These are phyloP conservation scores for Ophiostoma tasmaniense DNA, from an alignment of 2,329 filamentous ascomycete genomes.

Conservation along the genomic window DNA sequence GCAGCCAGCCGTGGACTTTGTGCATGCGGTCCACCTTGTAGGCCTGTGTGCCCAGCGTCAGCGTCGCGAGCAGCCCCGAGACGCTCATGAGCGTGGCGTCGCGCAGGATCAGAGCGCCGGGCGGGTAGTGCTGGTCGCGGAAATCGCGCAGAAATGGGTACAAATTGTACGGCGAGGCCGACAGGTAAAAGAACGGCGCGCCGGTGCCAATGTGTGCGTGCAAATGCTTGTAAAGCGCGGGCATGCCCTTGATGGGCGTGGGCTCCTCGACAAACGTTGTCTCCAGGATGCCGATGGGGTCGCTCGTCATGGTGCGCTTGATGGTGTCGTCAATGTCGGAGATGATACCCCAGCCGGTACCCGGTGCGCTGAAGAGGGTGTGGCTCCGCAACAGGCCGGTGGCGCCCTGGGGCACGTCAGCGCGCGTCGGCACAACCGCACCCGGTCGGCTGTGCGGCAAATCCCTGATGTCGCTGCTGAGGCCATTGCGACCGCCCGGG, in stretches of 20 bases:
- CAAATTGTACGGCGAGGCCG: constrained; percentile 87
- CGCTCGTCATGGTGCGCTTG: constrained; percentile 77
- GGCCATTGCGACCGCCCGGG: constrained; percentile 62
- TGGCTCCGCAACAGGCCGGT: constrained; percentile 53
- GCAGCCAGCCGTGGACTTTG: constrained; percentile 72
- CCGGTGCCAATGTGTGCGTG: constrained; percentile 37
- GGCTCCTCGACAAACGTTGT: constrained; percentile 77
- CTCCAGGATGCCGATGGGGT: constrained; percentile 69
- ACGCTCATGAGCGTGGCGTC: constrained; percentile 83
- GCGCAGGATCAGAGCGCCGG: constrained; percentile 73
- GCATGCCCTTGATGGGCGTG: constrained; percentile 68
- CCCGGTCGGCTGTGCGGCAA: constrained; percentile 42
- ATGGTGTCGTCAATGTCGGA: constrained; percentile 95
- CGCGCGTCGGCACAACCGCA: constrained; percentile 37
- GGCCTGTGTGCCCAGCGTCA: constrained; percentile 71
- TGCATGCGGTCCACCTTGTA: constrained; percentile 79
- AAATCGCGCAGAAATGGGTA: constrained; percentile 80
- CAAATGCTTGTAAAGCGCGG: constrained; percentile 67
- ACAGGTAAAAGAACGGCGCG: constrained; percentile 78
- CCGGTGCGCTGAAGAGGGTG: constrained; percentile 66
- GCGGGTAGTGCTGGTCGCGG: constrained; percentile 59
- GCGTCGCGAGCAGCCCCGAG: constrained; percentile 64
- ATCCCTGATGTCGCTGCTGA: constrained; percentile 55
- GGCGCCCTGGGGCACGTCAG: constrained; percentile 42
- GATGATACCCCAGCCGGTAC: constrained; percentile 82